These are phyloP conservation scores for Chaetomium globosum DNA, from an alignment of 2,329 filamentous ascomycete species.

Conservation along the genomic window DNA sequence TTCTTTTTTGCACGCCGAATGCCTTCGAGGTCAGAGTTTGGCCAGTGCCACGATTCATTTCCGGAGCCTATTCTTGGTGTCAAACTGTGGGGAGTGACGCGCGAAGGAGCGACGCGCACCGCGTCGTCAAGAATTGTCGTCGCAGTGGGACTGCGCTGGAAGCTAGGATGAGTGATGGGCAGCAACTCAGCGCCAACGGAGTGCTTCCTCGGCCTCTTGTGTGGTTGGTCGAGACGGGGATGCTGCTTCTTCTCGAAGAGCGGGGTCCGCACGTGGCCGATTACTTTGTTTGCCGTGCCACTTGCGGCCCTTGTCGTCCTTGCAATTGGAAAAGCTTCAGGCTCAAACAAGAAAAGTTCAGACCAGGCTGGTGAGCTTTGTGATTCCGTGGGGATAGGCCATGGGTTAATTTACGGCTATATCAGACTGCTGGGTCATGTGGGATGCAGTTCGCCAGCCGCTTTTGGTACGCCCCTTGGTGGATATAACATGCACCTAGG, in stretches of 20 bases:
- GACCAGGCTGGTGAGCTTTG: neutral
- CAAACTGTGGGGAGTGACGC: constrained; percentile 7
- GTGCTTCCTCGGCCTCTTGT: neutral
- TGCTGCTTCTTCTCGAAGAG: neutral
- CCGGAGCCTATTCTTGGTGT: neutral
- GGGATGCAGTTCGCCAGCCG: too few species aligned
- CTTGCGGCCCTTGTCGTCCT: neutral
- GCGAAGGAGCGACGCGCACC: constrained; percentile 12
- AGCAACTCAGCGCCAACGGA: neutral
- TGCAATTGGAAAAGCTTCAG: neutral
- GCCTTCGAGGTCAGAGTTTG: neutral
- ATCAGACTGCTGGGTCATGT: too few species aligned
- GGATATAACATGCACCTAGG: too few species aligned
- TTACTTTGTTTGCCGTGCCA: neutral
- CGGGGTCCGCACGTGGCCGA: constrained; percentile 1
- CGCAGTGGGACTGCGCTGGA: neutral
- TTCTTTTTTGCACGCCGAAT: neutral
- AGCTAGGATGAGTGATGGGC: neutral
- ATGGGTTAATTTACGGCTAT: too few species aligned
- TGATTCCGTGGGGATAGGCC: too few species aligned
- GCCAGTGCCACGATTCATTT: constrained; percentile 6
- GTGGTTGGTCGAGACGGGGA: neutral
- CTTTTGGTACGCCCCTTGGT: too few species aligned
- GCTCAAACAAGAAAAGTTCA: neutral
- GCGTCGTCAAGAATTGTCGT: neutral